Evolutionary conservation across 75 land plant species (phyloP).

Genomic region (Adiantum capillusveneris): DNA sequence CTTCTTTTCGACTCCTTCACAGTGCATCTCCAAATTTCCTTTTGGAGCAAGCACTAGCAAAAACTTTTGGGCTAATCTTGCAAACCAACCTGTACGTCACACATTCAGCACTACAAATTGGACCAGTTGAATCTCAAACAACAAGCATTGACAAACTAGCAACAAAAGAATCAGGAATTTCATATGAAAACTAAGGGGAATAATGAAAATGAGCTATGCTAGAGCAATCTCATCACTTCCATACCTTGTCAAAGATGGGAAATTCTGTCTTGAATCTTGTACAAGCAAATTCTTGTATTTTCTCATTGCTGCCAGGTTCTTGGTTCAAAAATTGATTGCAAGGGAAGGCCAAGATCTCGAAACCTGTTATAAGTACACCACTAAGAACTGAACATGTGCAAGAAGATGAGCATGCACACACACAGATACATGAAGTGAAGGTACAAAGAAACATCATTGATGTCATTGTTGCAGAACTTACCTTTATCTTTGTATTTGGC

Average conservation of each 20-base stretch:
- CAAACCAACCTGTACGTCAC: too few species aligned
- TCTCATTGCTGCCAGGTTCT: conserved; percentile 67
- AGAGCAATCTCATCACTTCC: too few species aligned
- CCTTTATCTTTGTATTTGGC: conserved; percentile 63
- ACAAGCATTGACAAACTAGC: too few species aligned
- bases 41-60: too few species aligned
- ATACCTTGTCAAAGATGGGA: conserved; percentile 87
- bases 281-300: conserved; percentile 67
- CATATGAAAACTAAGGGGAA: neutral
- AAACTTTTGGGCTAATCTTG: too few species aligned
- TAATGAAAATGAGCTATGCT: too few species aligned
- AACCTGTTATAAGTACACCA: conserved; percentile 33
- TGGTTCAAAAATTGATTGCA: conserved; percentile 81
- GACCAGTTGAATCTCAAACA: too few species aligned
- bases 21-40: too few species aligned
- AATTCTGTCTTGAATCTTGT: conserved; percentile 70
- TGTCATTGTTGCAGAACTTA: conserved; percentile 11
- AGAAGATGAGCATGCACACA: neutral
- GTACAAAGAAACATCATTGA: neutral
- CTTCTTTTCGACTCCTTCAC: too few species aligned
- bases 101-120: too few species aligned
- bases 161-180: neutral
- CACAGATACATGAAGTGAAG: too few species aligned
- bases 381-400: neutral
- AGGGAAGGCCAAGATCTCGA: conserved; percentile 88